Conservation (phyloP, 352 stramenopile genomes). For the Poterioochromonas sp. region DNA sequence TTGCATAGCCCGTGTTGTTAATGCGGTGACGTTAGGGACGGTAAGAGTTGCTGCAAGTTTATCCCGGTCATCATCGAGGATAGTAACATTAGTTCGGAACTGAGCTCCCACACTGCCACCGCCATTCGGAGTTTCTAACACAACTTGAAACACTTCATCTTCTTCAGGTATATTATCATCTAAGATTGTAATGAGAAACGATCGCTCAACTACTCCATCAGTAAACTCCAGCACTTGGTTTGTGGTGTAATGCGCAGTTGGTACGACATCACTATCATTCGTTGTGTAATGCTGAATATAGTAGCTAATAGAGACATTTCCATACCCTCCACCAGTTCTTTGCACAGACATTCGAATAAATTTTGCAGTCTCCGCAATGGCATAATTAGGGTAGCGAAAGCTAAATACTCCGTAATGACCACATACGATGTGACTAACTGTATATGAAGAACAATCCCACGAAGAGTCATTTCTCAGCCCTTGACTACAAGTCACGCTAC, state of each 20-base stretch:
- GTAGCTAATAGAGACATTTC: slow-evolving; percentile 61
- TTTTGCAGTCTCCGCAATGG: slow-evolving; percentile 56
- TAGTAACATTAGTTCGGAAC: slow-evolving; percentile 46
- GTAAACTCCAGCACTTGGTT: slow-evolving; percentile 63
- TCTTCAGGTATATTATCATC: slow-evolving; percentile 65
- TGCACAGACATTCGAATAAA: slow-evolving; percentile 68
- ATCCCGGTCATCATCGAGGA: slow-evolving; percentile 52
- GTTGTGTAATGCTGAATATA: slow-evolving; percentile 68
- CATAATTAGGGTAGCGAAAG: slow-evolving; percentile 72
- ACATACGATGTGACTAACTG: slow-evolving; percentile 69
- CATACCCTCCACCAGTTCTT: slow-evolving; percentile 71
- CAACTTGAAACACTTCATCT: slow-evolving; percentile 60
- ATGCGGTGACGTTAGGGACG: neutral
- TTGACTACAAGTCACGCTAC: slow-evolving; percentile 45
- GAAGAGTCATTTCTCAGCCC: slow-evolving; percentile 52
- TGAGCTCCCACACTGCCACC: slow-evolving; percentile 37
- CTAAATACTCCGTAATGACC: slow-evolving; percentile 73
- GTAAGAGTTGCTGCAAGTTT: slow-evolving; percentile 35
- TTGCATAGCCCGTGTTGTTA: slow-evolving; percentile 38
- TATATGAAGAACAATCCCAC: slow-evolving; percentile 55
- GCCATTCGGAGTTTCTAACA: slow-evolving; percentile 41
- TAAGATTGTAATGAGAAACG: slow-evolving; percentile 78
- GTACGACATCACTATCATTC: slow-evolving; percentile 59
- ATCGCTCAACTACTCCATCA: slow-evolving; percentile 59
- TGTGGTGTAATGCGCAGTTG: slow-evolving; percentile 73